Evolutionary conservation across 2,329 filamentous ascomycete species (phyloP).

Genomic region (Fusarium chaquense): DNA sequence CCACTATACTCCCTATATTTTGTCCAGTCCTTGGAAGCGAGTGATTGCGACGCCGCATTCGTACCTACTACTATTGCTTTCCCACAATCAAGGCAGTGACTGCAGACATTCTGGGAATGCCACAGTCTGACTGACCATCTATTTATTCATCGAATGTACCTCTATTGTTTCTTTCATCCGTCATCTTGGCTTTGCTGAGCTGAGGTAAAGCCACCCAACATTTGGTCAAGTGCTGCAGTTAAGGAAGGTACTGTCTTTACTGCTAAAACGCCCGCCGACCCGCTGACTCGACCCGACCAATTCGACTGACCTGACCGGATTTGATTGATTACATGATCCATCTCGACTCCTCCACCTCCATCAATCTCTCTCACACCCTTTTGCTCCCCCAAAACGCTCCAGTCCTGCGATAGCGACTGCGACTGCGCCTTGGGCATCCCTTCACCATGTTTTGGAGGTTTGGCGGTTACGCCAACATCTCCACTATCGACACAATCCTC

Average conservation of each 20-base stretch:
- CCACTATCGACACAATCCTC: slow-evolving; percentile 94
- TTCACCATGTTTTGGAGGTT: slow-evolving; percentile 99
- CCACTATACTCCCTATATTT: slow-evolving; percentile 4
- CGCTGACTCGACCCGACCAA: slow-evolving; percentile 38
- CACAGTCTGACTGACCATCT: slow-evolving; percentile 4
- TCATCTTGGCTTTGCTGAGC: slow-evolving; percentile 10
- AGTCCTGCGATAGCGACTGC: slow-evolving; percentile 51
- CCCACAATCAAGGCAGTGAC: slow-evolving; percentile 20
- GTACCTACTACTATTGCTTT: slow-evolving; percentile 2
- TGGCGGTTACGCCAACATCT: slow-evolving; percentile 97
- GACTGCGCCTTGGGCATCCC: slow-evolving; percentile 50
- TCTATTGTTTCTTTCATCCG: background rate
- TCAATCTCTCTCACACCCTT: slow-evolving; percentile 29
- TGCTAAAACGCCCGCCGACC: slow-evolving; percentile 30
- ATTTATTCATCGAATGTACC: slow-evolving; percentile 5
- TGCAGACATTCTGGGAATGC: slow-evolving; percentile 39
- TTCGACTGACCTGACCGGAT: slow-evolving; percentile 32
- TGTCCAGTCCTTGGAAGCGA: background rate
- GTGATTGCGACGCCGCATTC: slow-evolving; percentile 28
- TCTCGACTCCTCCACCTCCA: slow-evolving; percentile 42
- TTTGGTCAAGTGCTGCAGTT: background rate
- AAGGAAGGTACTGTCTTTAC: background rate
- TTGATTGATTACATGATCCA: slow-evolving; percentile 48
- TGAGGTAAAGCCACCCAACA: background rate
- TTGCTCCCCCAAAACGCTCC: slow-evolving; percentile 40